Evolutionary conservation across 2,329 filamentous ascomycete species (phyloP).

Genomic region (Cryphonectria naterciae): DNA sequence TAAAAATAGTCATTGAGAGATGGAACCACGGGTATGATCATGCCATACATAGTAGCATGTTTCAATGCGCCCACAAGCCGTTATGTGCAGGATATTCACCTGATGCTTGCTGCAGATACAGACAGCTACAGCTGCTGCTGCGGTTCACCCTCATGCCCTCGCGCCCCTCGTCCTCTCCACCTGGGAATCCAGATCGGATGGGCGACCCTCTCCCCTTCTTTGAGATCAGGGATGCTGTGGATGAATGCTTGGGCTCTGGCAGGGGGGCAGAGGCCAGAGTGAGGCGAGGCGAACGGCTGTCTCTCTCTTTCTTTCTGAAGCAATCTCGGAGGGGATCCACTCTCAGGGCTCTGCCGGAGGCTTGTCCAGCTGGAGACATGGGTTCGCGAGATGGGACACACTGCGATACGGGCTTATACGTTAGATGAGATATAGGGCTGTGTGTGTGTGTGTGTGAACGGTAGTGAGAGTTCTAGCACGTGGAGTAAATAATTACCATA

Average conservation of each 20-base stretch:
- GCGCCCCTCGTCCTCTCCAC: neutral
- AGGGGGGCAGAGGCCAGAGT: neutral
- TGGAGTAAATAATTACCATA: constrained; percentile 1
- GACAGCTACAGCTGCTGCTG: neutral
- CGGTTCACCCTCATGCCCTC: neutral
- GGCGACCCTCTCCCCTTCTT: neutral
- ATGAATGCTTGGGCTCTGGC: neutral
- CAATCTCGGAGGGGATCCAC: constrained; percentile 14
- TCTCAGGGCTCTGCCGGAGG: constrained; percentile 9
- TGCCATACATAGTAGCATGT: constrained; percentile 10
- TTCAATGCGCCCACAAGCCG: constrained; percentile 29
- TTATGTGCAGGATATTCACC: neutral
- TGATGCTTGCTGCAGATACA: neutral
- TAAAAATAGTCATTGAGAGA: constrained; percentile 6
- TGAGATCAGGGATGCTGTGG: neutral
- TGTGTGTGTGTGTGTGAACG: neutral
- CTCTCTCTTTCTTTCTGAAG: neutral
- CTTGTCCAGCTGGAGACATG: constrained; percentile 11
- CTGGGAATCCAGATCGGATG: neutral
- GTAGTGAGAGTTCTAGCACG: neutral
- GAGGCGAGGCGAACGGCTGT: constrained; percentile 2
- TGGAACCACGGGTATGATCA: neutral
- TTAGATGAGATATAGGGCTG: neutral
- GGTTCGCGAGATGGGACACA: neutral
- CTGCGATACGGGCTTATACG: neutral